Evolutionary conservation across 495 filamentous ascomycete species (phyloP).

Genomic region (Chaetomidium leptoderma): DNA sequence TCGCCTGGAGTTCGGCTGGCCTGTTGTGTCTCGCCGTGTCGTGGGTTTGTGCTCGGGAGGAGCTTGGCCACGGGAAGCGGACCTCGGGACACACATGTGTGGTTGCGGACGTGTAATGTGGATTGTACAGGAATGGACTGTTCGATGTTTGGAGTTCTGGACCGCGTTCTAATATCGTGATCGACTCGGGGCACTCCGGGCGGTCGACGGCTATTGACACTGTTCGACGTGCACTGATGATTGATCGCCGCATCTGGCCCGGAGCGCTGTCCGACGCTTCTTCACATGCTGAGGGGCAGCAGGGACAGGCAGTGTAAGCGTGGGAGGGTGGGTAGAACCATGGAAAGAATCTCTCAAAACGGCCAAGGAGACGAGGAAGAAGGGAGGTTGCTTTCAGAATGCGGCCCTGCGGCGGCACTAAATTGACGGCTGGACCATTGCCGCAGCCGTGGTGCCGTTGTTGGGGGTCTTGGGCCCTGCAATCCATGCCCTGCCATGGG

Average conservation of each 20-base stretch:
- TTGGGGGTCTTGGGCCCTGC: too few relatives aligned
- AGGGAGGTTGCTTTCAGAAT: not conserved
- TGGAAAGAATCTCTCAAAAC: not conserved
- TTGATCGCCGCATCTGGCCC: not conserved
- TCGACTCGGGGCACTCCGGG: not conserved
- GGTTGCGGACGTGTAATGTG: not conserved
- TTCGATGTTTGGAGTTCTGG: not conserved
- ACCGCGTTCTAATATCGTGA: not conserved
- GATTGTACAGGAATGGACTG: not conserved
- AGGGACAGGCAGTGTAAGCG: not conserved
- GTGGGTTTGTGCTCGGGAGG: not conserved
- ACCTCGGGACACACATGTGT: conserved; percentile 3
- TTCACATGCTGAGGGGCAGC: not conserved
- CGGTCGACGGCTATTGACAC: not conserved
- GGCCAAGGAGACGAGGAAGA: not conserved
- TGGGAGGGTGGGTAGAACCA: not conserved
- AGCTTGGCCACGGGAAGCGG: not conserved
- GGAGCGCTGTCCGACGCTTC: not conserved
- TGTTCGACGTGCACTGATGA: not conserved
- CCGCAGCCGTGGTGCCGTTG: conserved; percentile 9
- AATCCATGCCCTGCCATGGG: too few relatives aligned
- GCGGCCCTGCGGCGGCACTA: not conserved
- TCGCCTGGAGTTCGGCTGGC: conserved; percentile 33
- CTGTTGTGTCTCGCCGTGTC: conserved; percentile 25
- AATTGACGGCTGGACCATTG: conserved; percentile 6